Conservation (phyloP, 129 eudicot species). For the Glebionis coronaria region DNA sequence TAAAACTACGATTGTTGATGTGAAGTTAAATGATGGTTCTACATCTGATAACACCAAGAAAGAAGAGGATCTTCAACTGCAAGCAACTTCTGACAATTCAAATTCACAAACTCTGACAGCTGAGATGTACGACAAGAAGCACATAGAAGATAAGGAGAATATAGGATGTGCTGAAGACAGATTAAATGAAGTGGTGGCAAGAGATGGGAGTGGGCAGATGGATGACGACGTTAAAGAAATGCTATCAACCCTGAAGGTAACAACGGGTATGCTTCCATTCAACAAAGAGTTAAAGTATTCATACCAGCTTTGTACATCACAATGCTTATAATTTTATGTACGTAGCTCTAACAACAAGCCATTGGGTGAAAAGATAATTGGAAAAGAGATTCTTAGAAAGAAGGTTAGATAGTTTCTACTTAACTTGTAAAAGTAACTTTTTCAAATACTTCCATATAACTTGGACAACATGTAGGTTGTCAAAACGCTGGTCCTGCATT, state of each 20-base stretch:
- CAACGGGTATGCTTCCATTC: conserved; percentile 49
- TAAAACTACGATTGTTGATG: conserved; percentile 19
- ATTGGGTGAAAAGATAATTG: conserved; percentile 37
- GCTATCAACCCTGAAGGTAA: conserved; percentile 39
- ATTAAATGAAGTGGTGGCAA: conserved; percentile 22
- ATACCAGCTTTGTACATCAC: conserved; percentile 11
- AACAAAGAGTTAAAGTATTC: not conserved
- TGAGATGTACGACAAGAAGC: conserved; percentile 14
- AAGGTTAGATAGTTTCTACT: conserved; percentile 28
- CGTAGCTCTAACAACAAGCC: conserved; percentile 26
- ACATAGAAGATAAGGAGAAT: conserved; percentile 32
- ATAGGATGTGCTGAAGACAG: conserved; percentile 14
- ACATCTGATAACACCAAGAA: not conserved
- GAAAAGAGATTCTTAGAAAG: conserved; percentile 38
- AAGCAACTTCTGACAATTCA: conserved; percentile 12
- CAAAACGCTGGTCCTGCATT: conserved; percentile 32
- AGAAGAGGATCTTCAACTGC: conserved; percentile 19
- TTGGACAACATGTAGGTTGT: conserved; percentile 34
- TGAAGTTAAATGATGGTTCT: conserved; percentile 11
- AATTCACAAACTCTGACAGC: conserved; percentile 20
- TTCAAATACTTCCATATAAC: no score
- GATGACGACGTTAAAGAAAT: conserved; percentile 63
- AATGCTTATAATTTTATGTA: conserved; percentile 6
- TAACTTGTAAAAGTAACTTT: not conserved
- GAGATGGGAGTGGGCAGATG: conserved; percentile 5